Conservation (phyloP, 192 early-diverging fungal species). For the Endogone sp. region DNA sequence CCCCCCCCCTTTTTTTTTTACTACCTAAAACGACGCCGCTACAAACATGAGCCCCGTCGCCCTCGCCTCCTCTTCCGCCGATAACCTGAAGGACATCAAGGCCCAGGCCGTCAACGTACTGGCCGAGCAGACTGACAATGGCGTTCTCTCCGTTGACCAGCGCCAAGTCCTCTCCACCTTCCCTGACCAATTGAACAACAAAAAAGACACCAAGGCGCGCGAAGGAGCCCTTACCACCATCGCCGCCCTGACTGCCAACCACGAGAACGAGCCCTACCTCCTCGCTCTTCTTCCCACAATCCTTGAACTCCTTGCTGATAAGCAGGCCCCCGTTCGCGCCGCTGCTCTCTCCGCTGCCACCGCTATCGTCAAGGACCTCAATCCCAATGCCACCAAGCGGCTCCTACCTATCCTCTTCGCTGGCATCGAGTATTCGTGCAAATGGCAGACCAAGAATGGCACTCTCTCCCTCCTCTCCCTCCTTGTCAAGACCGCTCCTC, state of each 20-base stretch:
- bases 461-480: conserved; percentile 38
- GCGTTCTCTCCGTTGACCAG: conserved; percentile 52
- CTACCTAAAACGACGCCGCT: no score
- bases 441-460: conserved; percentile 68
- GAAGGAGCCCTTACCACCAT: conserved; percentile 60
- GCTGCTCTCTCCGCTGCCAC: conserved; percentile 38
- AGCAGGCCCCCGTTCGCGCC: conserved; percentile 38
- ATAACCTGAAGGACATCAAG: conserved; percentile 43
- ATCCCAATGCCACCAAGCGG: conserved; percentile 39
- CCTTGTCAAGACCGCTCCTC: conserved; percentile 41
- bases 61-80: conserved; percentile 31
- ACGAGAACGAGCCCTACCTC: conserved; percentile 68
- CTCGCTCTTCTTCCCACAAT: conserved; percentile 58
- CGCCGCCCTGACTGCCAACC: conserved; percentile 48
- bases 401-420: conserved; percentile 63
- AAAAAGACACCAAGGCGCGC: conserved; percentile 62
- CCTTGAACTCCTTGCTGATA: conserved; percentile 58
- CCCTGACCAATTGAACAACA: conserved; percentile 57
- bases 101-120: conserved; percentile 49
- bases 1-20: no score
- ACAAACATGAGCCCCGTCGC: conserved; percentile 30
- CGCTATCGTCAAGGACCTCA: conserved; percentile 35
- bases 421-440: conserved; percentile 70
- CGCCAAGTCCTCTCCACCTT: conserved; percentile 57
- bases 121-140: conserved; percentile 54